Conservation (phyloP, 2,329 filamentous ascomycete genomes). For the Verticillium isaacii region DNA sequence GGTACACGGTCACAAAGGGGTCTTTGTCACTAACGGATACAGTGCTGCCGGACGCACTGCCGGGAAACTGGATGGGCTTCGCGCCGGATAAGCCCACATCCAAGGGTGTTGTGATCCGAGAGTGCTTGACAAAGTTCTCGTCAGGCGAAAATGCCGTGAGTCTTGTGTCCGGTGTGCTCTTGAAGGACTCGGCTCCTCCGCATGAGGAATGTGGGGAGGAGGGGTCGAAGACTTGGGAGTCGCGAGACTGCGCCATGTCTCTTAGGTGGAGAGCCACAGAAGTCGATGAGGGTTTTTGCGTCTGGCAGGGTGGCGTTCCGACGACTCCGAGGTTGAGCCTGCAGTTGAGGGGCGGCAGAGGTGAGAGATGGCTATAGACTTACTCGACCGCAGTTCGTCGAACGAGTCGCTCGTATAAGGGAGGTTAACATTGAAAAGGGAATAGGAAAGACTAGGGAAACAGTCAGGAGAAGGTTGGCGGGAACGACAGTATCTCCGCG, state of each 20-base stretch:
- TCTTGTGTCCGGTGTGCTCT: slow-evolving; percentile 61
- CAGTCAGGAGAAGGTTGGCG: too few species aligned
- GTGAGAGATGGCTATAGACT: too few species aligned
- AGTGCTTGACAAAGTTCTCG: slow-evolving; percentile 42
- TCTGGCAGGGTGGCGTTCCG: too few species aligned
- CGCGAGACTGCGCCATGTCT: not conserved
- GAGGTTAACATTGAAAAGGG: too few species aligned
- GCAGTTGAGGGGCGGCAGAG: too few species aligned
- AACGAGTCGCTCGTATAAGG: too few species aligned
- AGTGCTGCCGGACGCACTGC: slow-evolving; percentile 18
- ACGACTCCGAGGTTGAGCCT: not conserved
- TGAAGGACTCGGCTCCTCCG: slow-evolving; percentile 50
- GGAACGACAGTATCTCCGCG: too few species aligned
- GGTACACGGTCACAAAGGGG: slow-evolving; percentile 46
- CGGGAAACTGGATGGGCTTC: slow-evolving; percentile 18
- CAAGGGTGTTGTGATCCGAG: slow-evolving; percentile 28
- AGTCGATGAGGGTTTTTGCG: too few species aligned
- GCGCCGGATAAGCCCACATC: slow-evolving; percentile 23
- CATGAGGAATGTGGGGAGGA: slow-evolving; percentile 47
- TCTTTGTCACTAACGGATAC: slow-evolving; percentile 36
- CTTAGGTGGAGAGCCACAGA: not conserved
- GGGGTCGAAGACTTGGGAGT: slow-evolving; percentile 28
- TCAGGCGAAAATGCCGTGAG: slow-evolving; percentile 61
- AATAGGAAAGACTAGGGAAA: too few species aligned
- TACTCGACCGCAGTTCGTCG: too few species aligned